Conservation (phyloP, 306 rosid genomes). For the Gastrolobium bilobum region DNA sequence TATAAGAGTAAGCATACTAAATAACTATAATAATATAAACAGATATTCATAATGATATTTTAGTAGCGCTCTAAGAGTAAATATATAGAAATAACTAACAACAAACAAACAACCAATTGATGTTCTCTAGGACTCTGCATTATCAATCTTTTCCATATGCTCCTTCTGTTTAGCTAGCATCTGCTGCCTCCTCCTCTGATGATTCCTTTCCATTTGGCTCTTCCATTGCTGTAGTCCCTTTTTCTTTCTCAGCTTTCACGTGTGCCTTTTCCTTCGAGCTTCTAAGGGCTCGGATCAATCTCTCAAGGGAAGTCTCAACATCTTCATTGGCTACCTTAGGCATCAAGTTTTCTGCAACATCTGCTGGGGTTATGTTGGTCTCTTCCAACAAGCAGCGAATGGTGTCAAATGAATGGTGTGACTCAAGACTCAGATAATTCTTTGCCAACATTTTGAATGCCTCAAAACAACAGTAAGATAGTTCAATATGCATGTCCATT, state of each 20-base stretch:
- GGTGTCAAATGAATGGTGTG: conserved; percentile 49
- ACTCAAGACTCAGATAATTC: conserved; percentile 61
- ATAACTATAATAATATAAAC: neutral
- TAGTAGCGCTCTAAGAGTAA: neutral
- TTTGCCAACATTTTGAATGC: conserved; percentile 67
- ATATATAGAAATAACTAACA: neutral
- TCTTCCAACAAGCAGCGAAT: conserved; percentile 48
- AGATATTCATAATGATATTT: neutral
- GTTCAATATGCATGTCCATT: conserved; percentile 78
- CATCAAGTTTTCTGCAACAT: conserved; percentile 83
- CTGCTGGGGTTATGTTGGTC: conserved; percentile 63
- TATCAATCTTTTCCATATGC: neutral
- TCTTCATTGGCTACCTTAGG: conserved; percentile 59
- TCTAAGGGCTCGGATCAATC: conserved; percentile 65
- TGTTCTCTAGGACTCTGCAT: neutral
- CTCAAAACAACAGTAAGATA: conserved; percentile 69
- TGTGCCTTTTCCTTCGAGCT: conserved; percentile 46
- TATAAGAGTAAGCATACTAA: neutral
- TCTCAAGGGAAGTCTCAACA: conserved; percentile 45
- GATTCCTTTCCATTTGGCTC: conserved; percentile 11
- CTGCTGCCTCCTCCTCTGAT: neutral
- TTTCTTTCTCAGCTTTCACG: conserved; percentile 33
- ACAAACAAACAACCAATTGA: neutral
- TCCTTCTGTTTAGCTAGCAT: neutral
- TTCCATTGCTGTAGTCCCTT: conserved; percentile 36